A percentile compares a stretch with the other conserved stretches of the same genome.
Evolutionary conservation across 1,284 basidiomycete genomes (phyloP).

Genomic region (Heterobasidion occidentale): DNA sequence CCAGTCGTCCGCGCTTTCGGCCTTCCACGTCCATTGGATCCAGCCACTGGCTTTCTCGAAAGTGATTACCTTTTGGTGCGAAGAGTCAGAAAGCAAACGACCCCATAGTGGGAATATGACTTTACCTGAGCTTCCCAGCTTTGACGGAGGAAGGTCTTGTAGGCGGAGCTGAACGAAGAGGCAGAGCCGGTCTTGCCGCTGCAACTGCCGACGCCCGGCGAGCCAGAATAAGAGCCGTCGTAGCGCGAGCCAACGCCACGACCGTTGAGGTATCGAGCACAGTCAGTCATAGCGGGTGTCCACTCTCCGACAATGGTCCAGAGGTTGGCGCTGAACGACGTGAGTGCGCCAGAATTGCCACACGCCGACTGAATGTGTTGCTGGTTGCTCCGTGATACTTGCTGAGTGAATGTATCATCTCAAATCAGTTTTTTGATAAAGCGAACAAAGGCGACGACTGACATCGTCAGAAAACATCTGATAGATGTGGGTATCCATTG

Average conservation of each 20-base stretch:
- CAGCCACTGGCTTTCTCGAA: constrained; percentile 63
- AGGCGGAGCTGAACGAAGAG: constrained; percentile 64
- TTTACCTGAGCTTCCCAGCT: constrained; percentile 79
- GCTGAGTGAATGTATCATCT: constrained; percentile 23
- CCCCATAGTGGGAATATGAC: constrained; percentile 8
- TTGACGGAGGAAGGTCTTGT: constrained; percentile 79
- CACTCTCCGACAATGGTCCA: constrained; percentile 84
- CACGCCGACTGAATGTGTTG: constrained; percentile 69
- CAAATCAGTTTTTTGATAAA: too few relatives aligned
- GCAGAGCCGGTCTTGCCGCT: constrained; percentile 62
- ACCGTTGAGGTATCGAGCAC: constrained; percentile 66
- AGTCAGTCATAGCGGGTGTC: constrained; percentile 80
- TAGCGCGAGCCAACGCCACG: constrained; percentile 63
- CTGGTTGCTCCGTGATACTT: constrained; percentile 39
- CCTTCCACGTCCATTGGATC: constrained; percentile 55
- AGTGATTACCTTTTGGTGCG: constrained; percentile 31
- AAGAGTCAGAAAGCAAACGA: background rate
- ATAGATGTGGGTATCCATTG: constrained; percentile 81
- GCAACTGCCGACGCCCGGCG: constrained; percentile 67
- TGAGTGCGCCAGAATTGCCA: constrained; percentile 34
- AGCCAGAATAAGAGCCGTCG: constrained; percentile 67
- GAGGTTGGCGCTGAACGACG: constrained; percentile 36
- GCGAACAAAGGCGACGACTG: constrained; percentile 2
- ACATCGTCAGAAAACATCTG: constrained; percentile 69
- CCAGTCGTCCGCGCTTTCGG: constrained; percentile 72